These are phyloP conservation scores for Talaromyces islandicus DNA, from an alignment of 2,329 filamentous ascomycete genomes.

Conservation along the genomic window DNA sequence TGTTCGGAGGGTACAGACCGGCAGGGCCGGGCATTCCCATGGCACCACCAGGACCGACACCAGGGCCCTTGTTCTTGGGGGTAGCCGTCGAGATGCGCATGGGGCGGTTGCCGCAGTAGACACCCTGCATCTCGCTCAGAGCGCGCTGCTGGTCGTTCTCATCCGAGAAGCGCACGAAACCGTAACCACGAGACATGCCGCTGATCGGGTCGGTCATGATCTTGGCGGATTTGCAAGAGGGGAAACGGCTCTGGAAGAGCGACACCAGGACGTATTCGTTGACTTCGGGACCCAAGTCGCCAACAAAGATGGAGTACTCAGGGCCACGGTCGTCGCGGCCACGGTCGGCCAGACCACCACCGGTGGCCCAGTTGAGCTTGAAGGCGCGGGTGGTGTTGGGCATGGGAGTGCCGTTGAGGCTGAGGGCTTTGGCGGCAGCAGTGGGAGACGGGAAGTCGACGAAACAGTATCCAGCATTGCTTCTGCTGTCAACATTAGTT, in stretches of 20 bases:
- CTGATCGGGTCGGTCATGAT: slow-evolving; percentile 99
- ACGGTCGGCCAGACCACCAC: slow-evolving; percentile 89
- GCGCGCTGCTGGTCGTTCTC: slow-evolving; percentile 95
- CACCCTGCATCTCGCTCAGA: slow-evolving; percentile 95
- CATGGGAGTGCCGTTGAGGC: slow-evolving; percentile 79
- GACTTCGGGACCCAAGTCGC: slow-evolving; percentile 94
- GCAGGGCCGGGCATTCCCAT: slow-evolving; percentile 50
- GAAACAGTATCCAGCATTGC: slow-evolving; percentile 98
- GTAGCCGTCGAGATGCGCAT: slow-evolving; percentile 98
- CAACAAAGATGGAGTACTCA: slow-evolving; percentile 96
- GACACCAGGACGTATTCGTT: slow-evolving; percentile 98
- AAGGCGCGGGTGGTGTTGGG: slow-evolving; percentile 92
- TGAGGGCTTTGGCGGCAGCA: slow-evolving; percentile 85
- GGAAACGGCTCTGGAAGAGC: slow-evolving; percentile 93
- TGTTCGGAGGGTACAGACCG: slow-evolving; percentile 58
- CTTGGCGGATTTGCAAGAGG: slow-evolving; percentile 97
- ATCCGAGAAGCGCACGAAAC: slow-evolving; percentile 94
- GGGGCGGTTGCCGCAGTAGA: slow-evolving; percentile 96
- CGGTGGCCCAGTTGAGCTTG: slow-evolving; percentile 99
- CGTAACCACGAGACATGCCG: slow-evolving; percentile 94
- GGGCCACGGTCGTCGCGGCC: slow-evolving; percentile 87
- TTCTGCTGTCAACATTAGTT: slow-evolving; percentile 48
- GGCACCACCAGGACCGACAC: slow-evolving; percentile 44
- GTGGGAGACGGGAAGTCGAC: slow-evolving; percentile 83
- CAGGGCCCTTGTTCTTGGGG: slow-evolving; percentile 75